Evolutionary conservation across 768 basidiomycete genomes (phyloP).

Genomic region (Tubosaeta sp.): DNA sequence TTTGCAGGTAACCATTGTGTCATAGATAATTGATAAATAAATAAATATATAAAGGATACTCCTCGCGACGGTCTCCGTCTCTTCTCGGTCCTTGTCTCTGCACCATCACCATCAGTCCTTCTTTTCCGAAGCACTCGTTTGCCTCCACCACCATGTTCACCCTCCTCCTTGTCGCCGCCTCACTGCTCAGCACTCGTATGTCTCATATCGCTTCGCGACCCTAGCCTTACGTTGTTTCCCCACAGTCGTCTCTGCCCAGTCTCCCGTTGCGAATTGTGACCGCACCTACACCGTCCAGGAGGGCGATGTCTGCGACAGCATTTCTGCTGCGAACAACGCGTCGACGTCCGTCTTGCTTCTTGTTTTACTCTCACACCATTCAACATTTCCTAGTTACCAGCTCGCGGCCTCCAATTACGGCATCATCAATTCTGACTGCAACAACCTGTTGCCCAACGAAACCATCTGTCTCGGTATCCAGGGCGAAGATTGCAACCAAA

Average conservation of each 20-base stretch:
- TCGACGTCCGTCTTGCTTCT: conserved; percentile 50
- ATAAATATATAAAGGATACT: neutral
- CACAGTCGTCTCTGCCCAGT: conserved; percentile 25
- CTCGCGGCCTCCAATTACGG: conserved; percentile 58
- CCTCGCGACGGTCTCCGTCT: neutral
- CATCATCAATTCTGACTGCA: conserved; percentile 49
- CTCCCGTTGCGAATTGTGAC: conserved; percentile 40
- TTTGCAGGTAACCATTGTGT: conserved; percentile 4
- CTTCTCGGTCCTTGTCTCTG: neutral
- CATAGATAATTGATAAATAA: neutral
- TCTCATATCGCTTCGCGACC: neutral
- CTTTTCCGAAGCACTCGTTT: conserved; percentile 19
- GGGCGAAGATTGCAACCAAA: conserved; percentile 58
- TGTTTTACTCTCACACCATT: neutral
- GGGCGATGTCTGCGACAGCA: conserved; percentile 68
- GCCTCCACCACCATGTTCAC: conserved; percentile 40
- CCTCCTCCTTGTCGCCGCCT: conserved; percentile 41
- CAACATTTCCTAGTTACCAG: conserved; percentile 53
- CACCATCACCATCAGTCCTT: conserved; percentile 11
- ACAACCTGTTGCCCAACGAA: conserved; percentile 51
- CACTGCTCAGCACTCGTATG: conserved; percentile 45
- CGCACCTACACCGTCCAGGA: conserved; percentile 56
- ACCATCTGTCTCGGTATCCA: conserved; percentile 58
- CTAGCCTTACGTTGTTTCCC: conserved; percentile 3
- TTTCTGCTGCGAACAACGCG: conserved; percentile 58